Evolutionary conservation across 202 grass and related monocot genomes (phyloP), one percentile per base, ranked within the genome.

Genomic region (Setaria viridis): DNA sequence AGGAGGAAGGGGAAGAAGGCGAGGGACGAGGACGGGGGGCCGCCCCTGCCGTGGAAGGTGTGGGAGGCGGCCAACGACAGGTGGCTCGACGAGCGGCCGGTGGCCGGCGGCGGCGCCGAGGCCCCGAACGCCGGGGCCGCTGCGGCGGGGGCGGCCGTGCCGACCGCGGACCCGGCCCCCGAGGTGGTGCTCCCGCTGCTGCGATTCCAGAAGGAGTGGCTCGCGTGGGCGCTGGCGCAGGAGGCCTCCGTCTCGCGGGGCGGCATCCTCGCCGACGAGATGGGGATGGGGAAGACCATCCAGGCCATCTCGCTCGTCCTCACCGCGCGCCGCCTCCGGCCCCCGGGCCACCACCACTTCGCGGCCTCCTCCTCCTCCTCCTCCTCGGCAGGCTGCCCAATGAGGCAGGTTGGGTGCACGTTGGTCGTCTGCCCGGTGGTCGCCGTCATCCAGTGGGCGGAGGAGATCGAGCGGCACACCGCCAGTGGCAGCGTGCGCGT

Each of bases 281-380:
- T 99, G 97, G 93, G 97, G 32, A 99, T 99, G 97, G 97, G 97
- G 59, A 96, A 96, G 89, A 96, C 92, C 76, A 99, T 99, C 88
- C 97, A 99, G 59, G 97, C 91, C 15, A 96, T 99, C 86, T 92
- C 93, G 41, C 94, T 99, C 48, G 97, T 99, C 75, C 80, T 94
- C 17, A 93, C 90, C 6, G 81, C 97, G 17, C 88, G 92, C 65
- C 17, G 14, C 4, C 89, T 99, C 47, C 39, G 70, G 0, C 25
- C 59, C 62, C 79, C 78, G 0, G 42, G 20, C 63, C 57, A 29
- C 51, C 63, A 25, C 49, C 74, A 15, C 1, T 34, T 30, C 12
- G 45, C 1, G 5, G 41, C 80, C 9, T 21, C 62, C 8, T 76
- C 60, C 5, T 63, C n/a, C n/a, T n/a, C n/a, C n/a, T n/a, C n/a